Conservation (phyloP, 495 filamentous ascomycete genomes). For the Hyaloscypha bicolor region DNA sequence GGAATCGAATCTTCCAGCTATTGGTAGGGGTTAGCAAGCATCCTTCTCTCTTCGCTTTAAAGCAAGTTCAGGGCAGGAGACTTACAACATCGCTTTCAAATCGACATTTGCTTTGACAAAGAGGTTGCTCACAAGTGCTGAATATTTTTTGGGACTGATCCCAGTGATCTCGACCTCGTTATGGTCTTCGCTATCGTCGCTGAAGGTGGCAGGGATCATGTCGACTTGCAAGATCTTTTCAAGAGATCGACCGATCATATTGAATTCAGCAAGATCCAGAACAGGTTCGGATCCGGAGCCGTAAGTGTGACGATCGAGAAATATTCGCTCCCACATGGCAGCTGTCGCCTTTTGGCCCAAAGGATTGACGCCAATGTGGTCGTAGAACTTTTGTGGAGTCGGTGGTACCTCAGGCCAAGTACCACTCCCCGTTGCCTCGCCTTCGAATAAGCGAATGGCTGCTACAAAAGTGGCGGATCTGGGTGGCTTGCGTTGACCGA, state of each 20-base stretch:
- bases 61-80: neutral
- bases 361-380: slow-evolving; percentile 17
- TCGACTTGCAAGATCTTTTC: slow-evolving; percentile 30
- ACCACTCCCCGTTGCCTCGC: neutral
- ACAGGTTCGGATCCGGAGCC: slow-evolving; percentile 7
- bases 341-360: slow-evolving; percentile 16
- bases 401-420: neutral
- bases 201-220: slow-evolving; percentile 11
- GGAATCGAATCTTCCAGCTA: slow-evolving; percentile 19
- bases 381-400: slow-evolving; percentile 12
- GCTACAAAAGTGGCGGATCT: neutral
- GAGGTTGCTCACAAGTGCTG: slow-evolving; percentile 1
- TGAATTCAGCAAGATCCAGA: slow-evolving; percentile 23
- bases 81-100: slow-evolving; percentile 4
- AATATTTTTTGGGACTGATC: neutral
- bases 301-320: slow-evolving; percentile 15
- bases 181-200: neutral
- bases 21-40: neutral
- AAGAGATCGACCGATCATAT: slow-evolving; percentile 24
- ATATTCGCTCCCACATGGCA: slow-evolving; percentile 28
- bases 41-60: no score
- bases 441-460: neutral
- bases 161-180: neutral
- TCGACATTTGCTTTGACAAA: neutral
- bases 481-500: neutral